Evolutionary conservation across 768 basidiomycete genomes (phyloP).

Genomic region (Pleurotus eryngii): DNA sequence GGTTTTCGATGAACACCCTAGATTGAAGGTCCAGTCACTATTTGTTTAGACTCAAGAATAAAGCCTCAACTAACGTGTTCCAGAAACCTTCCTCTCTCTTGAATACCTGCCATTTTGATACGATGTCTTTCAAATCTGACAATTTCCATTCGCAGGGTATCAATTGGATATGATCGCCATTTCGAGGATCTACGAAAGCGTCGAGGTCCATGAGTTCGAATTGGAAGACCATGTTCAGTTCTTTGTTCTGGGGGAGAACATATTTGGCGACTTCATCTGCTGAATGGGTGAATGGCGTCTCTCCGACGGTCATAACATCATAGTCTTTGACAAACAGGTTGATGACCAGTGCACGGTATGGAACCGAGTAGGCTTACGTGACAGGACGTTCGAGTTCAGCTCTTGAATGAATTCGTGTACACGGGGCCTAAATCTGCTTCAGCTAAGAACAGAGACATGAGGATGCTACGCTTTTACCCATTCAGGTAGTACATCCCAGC

Average conservation of each 20-base stretch:
- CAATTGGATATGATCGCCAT: slow-evolving; percentile 32
- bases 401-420: slow-evolving; percentile 68
- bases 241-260: slow-evolving; percentile 52
- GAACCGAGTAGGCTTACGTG: slow-evolving; percentile 29
- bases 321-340: slow-evolving; percentile 31
- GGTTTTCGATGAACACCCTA: slow-evolving; percentile 69
- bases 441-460: neutral
- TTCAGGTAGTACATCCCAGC: slow-evolving; percentile 54
- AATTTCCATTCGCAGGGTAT: slow-evolving; percentile 48
- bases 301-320: slow-evolving; percentile 64
- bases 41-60: too few relatives aligned
- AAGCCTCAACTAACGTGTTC: slow-evolving; percentile 48
- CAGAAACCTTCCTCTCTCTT: slow-evolving; percentile 60
- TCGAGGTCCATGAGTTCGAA: slow-evolving; percentile 65
- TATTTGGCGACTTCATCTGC: slow-evolving; percentile 50
- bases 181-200: slow-evolving; percentile 28
- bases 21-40: neutral
- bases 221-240: slow-evolving; percentile 64
- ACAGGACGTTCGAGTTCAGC: slow-evolving; percentile 61
- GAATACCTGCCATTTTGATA: slow-evolving; percentile 54
- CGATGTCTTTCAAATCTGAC: slow-evolving; percentile 44
- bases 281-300: slow-evolving; percentile 56
- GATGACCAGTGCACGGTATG: slow-evolving; percentile 8
- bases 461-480: slow-evolving; percentile 38
- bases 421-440: slow-evolving; percentile 39